Evolutionary conservation across 208 protist species (phyloP), one percentile per base, ranked within the genome.

Genomic region (Kentomonas sorsogonicus): DNA sequence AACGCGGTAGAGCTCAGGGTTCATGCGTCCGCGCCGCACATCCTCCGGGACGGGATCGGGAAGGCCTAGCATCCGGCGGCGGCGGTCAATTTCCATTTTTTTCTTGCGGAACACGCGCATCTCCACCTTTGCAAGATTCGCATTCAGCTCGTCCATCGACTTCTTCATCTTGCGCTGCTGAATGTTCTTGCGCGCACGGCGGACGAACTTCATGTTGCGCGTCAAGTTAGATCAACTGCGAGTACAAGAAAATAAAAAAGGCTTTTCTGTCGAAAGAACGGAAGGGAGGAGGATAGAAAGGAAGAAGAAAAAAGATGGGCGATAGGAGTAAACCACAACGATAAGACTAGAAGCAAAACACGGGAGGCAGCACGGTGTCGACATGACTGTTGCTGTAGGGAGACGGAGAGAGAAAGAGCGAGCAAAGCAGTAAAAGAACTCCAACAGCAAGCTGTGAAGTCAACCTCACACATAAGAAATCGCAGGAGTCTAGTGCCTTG

Each of bases 91-190:
- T 23, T 68, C 63, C 23, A 74, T 61, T 64, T 87, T 88, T 51
- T 86, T 74, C 52, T 60, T 57, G 43, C 59, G 60, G 52, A 83
- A 91, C 7, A 91, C 83, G 22, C 77, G 66, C 70, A 81, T 81
- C 57, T 94, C 88, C 30, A 94, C 84, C 69, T 91, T 91, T 13
- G 80, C 72, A 1, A 92, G 59, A 51, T 94, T 94, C 11, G 76
- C 34, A 46, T 58, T 88, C 2, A 94, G 69, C 45, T 94, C 88
- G 48, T 83, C 89, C 43, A 91, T 71, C 68, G 84, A 94, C 34
- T 75, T 82, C 64, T 84, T 88, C 88, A 94, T 94, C 18, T 84
- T 81, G 26, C 88, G 72, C 61, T 94, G 84, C 16, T 75, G 74
- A 56, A 94, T 89, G 60, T 82, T 91, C 73, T 94, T 94, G 16